Percentiles rank a stretch among this genome's conserved stretches.
Evolutionary conservation across 768 basidiomycete genomes (phyloP).

Genomic region (Hortiboletus campestris): DNA sequence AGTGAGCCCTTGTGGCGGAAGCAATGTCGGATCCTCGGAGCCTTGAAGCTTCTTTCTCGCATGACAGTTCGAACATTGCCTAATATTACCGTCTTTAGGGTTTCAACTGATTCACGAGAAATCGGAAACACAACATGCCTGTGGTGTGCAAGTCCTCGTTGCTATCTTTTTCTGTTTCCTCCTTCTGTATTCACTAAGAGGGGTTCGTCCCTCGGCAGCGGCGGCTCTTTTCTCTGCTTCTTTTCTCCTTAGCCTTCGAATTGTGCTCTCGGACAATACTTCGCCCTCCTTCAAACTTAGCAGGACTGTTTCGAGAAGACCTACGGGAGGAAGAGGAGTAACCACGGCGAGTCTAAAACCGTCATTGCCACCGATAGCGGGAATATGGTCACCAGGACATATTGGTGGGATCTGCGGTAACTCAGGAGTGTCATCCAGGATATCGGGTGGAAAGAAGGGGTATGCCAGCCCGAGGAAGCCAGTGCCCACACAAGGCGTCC

Average conservation of each 20-base stretch:
- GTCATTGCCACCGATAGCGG: constrained; percentile 1
- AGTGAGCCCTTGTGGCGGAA: neutral
- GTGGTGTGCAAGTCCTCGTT: neutral
- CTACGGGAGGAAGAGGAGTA: constrained; percentile 22
- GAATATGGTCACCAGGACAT: constrained; percentile 11
- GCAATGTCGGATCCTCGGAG: neutral
- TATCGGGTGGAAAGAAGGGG: neutral
- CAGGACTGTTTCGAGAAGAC: constrained; percentile 19
- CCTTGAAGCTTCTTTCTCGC: neutral
- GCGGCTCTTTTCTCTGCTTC: constrained; percentile 21
- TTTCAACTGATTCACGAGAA: neutral
- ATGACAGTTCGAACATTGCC: neutral
- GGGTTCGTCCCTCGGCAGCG: constrained; percentile 19
- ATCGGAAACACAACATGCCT: constrained; percentile 8
- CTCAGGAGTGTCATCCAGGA: constrained; percentile 22
- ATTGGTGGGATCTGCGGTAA: constrained; percentile 13
- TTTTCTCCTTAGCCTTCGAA: constrained; percentile 24
- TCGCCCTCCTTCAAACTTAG: constrained; percentile 26
- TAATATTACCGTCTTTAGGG: neutral
- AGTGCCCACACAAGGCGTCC: constrained; percentile 17
- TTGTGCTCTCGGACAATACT: constrained; percentile 24
- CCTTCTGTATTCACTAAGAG: constrained; percentile 22
- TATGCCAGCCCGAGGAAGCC: constrained; percentile 22
- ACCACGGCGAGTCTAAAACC: constrained; percentile 11
- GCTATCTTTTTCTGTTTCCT: constrained; percentile 20